phyloP scores from a whole-genome alignment of 2,329 filamentous ascomycete genomes.

The Xylaria sp. region DNA sequence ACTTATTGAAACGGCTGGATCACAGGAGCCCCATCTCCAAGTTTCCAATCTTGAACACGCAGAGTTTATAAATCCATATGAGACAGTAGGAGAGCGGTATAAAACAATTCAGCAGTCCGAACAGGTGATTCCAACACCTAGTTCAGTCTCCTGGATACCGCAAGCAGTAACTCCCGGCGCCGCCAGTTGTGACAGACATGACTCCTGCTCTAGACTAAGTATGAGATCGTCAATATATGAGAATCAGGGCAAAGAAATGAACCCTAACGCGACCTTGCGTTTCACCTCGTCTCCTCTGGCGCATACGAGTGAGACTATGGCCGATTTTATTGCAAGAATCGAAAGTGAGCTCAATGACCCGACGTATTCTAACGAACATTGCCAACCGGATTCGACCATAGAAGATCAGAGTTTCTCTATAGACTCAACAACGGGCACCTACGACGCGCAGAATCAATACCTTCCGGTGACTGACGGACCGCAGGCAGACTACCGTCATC shows the following conservation, averaged over 20 bases:
- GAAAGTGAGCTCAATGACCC: slow-evolving; percentile 45
- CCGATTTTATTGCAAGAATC: slow-evolving; percentile 52
- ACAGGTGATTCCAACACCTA: slow-evolving; percentile 30
- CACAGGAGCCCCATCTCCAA: neutral
- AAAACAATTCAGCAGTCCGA: slow-evolving; percentile 15
- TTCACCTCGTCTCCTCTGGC: slow-evolving; percentile 3
- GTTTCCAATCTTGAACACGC: neutral
- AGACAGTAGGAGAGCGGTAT: neutral
- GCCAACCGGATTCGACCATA: slow-evolving; percentile 2
- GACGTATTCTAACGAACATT: slow-evolving; percentile 16
- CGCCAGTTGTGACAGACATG: slow-evolving; percentile 25
- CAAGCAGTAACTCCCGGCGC: slow-evolving; percentile 39
- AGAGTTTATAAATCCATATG: neutral
- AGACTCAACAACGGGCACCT: neutral
- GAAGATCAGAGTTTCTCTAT: neutral
- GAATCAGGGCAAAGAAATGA: slow-evolving; percentile 29
- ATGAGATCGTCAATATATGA: slow-evolving; percentile 40
- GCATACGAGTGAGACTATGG: slow-evolving; percentile 43
- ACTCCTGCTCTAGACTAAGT: slow-evolving; percentile 33
- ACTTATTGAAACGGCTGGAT: neutral
- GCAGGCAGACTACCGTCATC: neutral
- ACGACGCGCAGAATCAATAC: slow-evolving; percentile 11
- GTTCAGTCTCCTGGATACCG: slow-evolving; percentile 45
- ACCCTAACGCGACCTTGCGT: neutral
- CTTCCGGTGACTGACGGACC: neutral